phyloP scores from a whole-genome alignment of 495 filamentous ascomycete genomes.

The Jackrogersella multiformis region DNA sequence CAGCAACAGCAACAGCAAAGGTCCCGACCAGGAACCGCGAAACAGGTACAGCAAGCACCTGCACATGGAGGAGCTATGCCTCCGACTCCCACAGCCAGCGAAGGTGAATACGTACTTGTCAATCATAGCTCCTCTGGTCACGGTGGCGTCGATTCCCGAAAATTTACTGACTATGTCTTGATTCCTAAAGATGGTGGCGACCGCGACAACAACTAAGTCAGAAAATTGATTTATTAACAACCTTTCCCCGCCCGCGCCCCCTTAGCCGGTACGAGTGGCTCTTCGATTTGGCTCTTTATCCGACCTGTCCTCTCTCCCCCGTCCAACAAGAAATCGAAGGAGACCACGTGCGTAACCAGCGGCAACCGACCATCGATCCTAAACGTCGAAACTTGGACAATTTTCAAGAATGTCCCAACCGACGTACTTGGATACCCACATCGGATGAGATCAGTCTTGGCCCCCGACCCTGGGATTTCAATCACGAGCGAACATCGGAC shows the following conservation, averaged over 20 bases:
- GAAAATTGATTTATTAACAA: constrained; percentile 18
- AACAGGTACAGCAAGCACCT: constrained; percentile 55
- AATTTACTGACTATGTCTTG: constrained; percentile 47
- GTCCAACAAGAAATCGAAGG: neutral
- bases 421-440: constrained; percentile 26
- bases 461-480: constrained; percentile 2
- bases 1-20: constrained; percentile 46
- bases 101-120: constrained; percentile 64
- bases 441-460: neutral
- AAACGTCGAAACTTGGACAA: constrained; percentile 31
- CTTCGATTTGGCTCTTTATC: constrained; percentile 24
- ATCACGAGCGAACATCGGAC: constrained; percentile 10
- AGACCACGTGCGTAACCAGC: constrained; percentile 15
- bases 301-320: neutral
- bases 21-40: constrained; percentile 55
- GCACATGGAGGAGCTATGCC: constrained; percentile 60
- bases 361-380: constrained; percentile 5
- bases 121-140: constrained; percentile 45
- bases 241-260: constrained; percentile 3
- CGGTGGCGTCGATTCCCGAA: constrained; percentile 39
- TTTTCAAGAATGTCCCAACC: neutral
- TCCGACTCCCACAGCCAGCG: constrained; percentile 64
- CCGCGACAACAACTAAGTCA: constrained; percentile 44
- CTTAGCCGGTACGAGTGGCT: constrained; percentile 21
- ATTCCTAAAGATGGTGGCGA: constrained; percentile 48